A percentile compares a stretch with the other conserved stretches of the same genome.
These are phyloP conservation scores for Kazachstania sp. DNA, from an alignment of 1,139 yeast species.

Conservation along the genomic window DNA sequence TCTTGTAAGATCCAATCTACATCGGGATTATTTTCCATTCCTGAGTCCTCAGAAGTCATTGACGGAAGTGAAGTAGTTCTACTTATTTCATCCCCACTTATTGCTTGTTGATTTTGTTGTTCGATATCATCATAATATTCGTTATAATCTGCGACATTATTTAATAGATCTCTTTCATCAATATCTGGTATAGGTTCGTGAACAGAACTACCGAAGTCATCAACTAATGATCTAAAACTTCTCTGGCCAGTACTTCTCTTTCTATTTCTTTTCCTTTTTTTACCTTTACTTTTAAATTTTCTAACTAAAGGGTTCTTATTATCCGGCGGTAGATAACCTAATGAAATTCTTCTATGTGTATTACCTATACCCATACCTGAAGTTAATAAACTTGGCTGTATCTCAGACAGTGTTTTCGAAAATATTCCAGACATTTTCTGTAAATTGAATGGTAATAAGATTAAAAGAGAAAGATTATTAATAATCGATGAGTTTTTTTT, in stretches of 20 bases:
- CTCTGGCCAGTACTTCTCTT: conserved; percentile 44
- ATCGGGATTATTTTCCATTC: conserved; percentile 40
- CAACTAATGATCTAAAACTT: conserved; percentile 47
- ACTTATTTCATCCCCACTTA: conserved; percentile 33
- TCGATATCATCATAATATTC: conserved; percentile 36
- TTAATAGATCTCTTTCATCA: conserved; percentile 9
- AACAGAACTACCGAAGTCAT: conserved; percentile 29
- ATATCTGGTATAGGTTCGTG: conserved; percentile 28
- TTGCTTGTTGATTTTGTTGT: conserved; percentile 24
- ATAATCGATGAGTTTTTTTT: no score
- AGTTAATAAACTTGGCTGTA: conserved; percentile 32
- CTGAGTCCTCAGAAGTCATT: conserved; percentile 43
- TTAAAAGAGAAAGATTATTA: neutral
- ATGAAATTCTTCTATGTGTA: conserved; percentile 37
- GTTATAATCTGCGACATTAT: conserved; percentile 36
- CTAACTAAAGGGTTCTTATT: conserved; percentile 58
- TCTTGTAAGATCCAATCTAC: conserved; percentile 62
- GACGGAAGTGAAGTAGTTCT: conserved; percentile 52
- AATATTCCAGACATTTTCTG: conserved; percentile 21
- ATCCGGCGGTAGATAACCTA: conserved; percentile 61
- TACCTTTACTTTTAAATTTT: conserved; percentile 36
- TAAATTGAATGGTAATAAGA: neutral
- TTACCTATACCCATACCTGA: conserved; percentile 36
- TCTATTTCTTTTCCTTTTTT: conserved; percentile 13
- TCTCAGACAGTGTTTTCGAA: conserved; percentile 28